These are phyloP conservation scores for Glycyrrhiza uralensis DNA, from an alignment of 306 rosid species.

Conservation along the genomic window DNA sequence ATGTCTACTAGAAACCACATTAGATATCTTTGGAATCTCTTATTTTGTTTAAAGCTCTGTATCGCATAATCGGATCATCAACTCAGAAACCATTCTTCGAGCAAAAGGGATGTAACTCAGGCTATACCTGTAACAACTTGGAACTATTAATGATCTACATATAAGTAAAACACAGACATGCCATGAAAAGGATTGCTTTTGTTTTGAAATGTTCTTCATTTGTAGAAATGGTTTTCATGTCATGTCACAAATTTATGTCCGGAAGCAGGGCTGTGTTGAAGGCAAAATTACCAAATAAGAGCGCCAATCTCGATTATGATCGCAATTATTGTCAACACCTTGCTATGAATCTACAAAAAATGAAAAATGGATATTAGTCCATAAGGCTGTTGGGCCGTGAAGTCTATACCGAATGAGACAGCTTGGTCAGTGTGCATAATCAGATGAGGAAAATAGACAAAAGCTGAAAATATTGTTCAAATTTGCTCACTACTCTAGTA, in stretches of 20 bases:
- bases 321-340: constrained; percentile 73
- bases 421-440: not conserved
- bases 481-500: not conserved
- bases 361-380: not conserved
- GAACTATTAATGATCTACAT: constrained; percentile 4
- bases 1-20: not conserved
- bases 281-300: constrained; percentile 68
- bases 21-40: not conserved
- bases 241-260: constrained; percentile 17
- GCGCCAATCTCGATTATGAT: constrained; percentile 80
- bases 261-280: constrained; percentile 9
- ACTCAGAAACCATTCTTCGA: constrained; percentile 82
- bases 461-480: not conserved
- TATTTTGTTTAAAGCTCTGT: constrained; percentile 60
- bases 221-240: constrained; percentile 1
- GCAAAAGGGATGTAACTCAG: constrained; percentile 97
- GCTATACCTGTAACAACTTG: constrained; percentile 71
- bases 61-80: constrained; percentile 82
- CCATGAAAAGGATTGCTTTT: not conserved
- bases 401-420: not conserved
- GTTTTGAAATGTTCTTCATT: not conserved
- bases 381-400: not conserved
- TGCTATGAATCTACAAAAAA: constrained; percentile 72
- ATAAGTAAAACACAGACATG: not conserved
- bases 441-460: not conserved